A percentile compares a stretch with the other conserved stretches of the same genome.
phyloP scores from a whole-genome alignment of 2,329 filamentous ascomycete species.

The Cladophialophora immunda region DNA sequence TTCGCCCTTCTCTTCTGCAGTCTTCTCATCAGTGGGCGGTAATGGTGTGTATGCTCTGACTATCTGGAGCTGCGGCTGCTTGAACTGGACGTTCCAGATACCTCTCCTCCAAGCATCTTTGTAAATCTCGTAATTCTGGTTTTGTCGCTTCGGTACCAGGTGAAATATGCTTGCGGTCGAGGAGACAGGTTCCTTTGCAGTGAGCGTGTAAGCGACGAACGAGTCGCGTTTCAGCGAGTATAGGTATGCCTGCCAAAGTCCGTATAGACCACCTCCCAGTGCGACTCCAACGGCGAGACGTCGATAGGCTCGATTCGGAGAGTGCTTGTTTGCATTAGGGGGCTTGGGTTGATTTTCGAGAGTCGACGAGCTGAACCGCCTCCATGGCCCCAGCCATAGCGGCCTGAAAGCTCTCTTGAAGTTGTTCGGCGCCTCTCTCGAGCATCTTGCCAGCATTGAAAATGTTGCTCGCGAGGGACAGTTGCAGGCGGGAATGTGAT shows the following conservation, averaged over 20 bases:
- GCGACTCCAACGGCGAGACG: slow-evolving; percentile 15
- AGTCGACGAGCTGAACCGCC: slow-evolving; percentile 21
- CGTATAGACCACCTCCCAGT: slow-evolving; percentile 13
- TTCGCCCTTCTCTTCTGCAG: slow-evolving; percentile 48
- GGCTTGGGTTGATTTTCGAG: slow-evolving; percentile 9
- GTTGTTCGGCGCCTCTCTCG: slow-evolving; percentile 18
- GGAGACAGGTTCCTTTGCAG: slow-evolving; percentile 54
- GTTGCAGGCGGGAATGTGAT: neutral
- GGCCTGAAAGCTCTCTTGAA: slow-evolving; percentile 14
- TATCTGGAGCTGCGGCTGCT: slow-evolving; percentile 93
- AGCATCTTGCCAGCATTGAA: slow-evolving; percentile 34
- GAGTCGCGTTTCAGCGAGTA: slow-evolving; percentile 16
- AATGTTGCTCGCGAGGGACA: neutral
- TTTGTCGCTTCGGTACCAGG: slow-evolving; percentile 46
- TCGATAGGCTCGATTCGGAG: slow-evolving; percentile 1
- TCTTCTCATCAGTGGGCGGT: slow-evolving; percentile 60
- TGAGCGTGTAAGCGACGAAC: slow-evolving; percentile 53
- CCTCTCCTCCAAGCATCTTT: slow-evolving; percentile 66
- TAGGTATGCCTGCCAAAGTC: slow-evolving; percentile 16
- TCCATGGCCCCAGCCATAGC: neutral
- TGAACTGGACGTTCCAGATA: slow-evolving; percentile 89
- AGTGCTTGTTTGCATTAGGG: slow-evolving; percentile 17
- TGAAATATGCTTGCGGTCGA: slow-evolving; percentile 57
- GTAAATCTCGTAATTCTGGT: slow-evolving; percentile 50
- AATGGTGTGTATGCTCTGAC: slow-evolving; percentile 90